phyloP scores from a whole-genome alignment of 768 basidiomycete genomes.

The Harrya chromipes region DNA sequence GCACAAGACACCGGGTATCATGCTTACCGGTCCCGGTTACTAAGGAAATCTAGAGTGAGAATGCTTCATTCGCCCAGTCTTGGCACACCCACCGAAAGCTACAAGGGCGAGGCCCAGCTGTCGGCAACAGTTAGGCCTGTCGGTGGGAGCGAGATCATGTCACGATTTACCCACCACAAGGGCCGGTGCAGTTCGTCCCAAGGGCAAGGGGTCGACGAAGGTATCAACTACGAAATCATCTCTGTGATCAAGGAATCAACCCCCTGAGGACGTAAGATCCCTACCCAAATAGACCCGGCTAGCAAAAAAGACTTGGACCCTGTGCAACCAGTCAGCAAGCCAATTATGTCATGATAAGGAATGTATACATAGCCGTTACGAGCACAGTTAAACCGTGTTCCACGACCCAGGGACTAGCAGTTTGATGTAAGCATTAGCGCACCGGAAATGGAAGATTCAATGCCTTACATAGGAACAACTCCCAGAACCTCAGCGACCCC shows the following conservation, averaged over 20 bases:
- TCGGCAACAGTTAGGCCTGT: not conserved
- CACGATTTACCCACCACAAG: conserved; percentile 9
- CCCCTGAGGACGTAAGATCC: not conserved
- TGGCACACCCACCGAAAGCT: conserved; percentile 9
- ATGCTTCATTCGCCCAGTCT: not conserved
- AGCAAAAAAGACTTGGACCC: conserved; percentile 14
- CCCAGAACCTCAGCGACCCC: conserved; percentile 6
- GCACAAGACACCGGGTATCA: not conserved
- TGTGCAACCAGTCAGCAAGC: conserved; percentile 2
- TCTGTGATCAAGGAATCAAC: not conserved
- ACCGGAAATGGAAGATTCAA: not conserved
- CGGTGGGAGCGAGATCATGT: not conserved
- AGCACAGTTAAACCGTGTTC: conserved; percentile 15
- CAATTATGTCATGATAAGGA: not conserved
- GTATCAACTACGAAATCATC: conserved; percentile 1
- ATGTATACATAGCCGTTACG: conserved; percentile 14
- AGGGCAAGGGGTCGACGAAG: conserved; percentile 4
- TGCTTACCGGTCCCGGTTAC: conserved; percentile 7
- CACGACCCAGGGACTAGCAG: conserved; percentile 14
- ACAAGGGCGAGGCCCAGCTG: conserved; percentile 9
- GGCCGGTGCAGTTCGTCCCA: conserved; percentile 9
- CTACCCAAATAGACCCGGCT: conserved; percentile 10
- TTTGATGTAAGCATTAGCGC: not conserved
- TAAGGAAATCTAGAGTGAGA: not conserved
- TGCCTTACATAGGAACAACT: conserved; percentile 9